These are phyloP conservation scores for Marsdenia floribunda DNA, from an alignment of 257 asterid species.

Conservation along the genomic window DNA sequence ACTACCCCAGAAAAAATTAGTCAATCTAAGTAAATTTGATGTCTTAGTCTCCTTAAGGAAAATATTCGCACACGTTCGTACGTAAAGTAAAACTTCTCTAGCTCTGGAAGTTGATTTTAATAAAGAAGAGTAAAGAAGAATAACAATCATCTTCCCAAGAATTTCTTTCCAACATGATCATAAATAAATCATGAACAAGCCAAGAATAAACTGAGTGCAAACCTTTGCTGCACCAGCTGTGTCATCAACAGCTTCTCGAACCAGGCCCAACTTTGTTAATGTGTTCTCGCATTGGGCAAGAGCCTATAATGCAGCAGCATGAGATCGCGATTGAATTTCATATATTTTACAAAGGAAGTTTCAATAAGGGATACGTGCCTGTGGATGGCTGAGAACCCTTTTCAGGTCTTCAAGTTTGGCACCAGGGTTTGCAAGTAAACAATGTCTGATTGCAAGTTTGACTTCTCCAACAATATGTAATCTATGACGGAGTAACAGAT, in stretches of 20 bases:
- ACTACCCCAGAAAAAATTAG: background rate
- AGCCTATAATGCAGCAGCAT: constrained; percentile 53
- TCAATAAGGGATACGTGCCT: constrained; percentile 40
- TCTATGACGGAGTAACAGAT: constrained; percentile 85
- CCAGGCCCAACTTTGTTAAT: constrained; percentile 76
- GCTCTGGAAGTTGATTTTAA: background rate
- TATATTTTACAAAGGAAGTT: background rate
- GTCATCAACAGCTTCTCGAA: constrained; percentile 97
- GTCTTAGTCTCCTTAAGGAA: background rate
- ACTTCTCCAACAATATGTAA: constrained; percentile 99
- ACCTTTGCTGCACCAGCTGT: constrained; percentile 99
- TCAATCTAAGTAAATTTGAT: background rate
- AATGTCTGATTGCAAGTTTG: constrained; percentile 80
- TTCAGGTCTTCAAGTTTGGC: constrained; percentile 59
- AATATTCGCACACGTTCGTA: background rate
- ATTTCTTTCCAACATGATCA: background rate
- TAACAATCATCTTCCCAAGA: background rate
- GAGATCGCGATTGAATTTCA: background rate
- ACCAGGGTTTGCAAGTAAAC: constrained; percentile 86
- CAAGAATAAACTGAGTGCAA: background rate
- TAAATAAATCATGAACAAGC: constrained; percentile 4
- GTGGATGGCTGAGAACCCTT: constrained; percentile 99
- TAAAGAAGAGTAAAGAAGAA: background rate
- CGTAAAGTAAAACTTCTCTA: background rate
- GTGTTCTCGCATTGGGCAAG: constrained; percentile 99